A percentile compares a stretch with the other conserved stretches of the same genome.
Evolutionary conservation across 768 basidiomycete species (phyloP).

Genomic region (Amanita molliuscula): DNA sequence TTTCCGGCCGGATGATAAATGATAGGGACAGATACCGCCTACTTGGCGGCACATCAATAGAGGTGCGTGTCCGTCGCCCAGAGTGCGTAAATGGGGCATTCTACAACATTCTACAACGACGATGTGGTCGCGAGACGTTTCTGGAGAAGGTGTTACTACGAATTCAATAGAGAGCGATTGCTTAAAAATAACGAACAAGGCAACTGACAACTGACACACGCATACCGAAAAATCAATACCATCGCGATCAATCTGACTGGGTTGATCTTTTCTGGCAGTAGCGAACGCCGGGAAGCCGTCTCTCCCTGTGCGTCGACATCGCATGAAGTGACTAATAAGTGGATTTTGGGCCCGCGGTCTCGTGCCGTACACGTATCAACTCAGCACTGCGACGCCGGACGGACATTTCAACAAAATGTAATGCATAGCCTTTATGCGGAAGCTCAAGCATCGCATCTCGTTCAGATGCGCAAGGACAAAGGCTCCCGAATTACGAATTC

Average conservation of each 20-base stretch:
- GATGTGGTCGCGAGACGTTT: not conserved
- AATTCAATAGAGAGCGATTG: not conserved
- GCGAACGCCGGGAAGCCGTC: not conserved
- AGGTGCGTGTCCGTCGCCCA: not conserved
- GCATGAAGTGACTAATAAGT: not conserved
- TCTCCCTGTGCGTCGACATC: not conserved
- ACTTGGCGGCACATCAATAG: not conserved
- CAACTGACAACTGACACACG: not conserved
- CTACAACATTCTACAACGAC: not conserved
- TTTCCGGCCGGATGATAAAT: not conserved
- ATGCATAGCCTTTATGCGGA: not conserved
- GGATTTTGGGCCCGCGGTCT: not conserved
- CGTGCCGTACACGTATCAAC: not conserved
- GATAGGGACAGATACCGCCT: not conserved
- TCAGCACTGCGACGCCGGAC: not conserved
- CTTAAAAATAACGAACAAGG: not conserved
- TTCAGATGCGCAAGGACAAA: not conserved
- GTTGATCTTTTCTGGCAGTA: not conserved
- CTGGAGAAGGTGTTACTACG: not conserved
- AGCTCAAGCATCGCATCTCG: conserved; percentile 1
- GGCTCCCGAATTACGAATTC: not conserved
- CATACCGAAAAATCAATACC: not conserved
- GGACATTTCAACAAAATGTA: not conserved
- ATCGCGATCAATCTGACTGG: not conserved
- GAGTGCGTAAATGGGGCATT: not conserved